These are phyloP conservation scores for Globisporangium iwayamae DNA, from an alignment of 352 stramenopile genomes.

Conservation along the genomic window DNA sequence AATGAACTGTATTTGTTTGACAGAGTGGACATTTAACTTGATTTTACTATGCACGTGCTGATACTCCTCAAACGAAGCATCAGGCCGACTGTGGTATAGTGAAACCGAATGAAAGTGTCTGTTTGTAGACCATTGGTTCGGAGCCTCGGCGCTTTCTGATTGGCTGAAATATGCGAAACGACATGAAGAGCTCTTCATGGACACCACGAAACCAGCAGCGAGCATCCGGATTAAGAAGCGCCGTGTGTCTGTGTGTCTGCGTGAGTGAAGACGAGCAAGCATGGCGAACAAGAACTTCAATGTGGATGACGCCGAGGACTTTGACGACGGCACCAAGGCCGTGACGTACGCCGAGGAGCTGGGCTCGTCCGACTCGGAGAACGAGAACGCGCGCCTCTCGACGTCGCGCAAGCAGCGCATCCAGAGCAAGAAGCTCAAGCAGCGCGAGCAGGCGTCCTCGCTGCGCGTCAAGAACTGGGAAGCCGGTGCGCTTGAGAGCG, in stretches of 20 bases:
- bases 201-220: slow-evolving; percentile 1
- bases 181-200: slow-evolving; percentile 1
- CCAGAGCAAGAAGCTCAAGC: slow-evolving; percentile 29
- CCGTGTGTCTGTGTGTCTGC: background rate
- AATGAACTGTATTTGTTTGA: background rate
- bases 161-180: slow-evolving; percentile 24
- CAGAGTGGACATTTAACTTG: background rate
- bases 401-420: slow-evolving; percentile 60
- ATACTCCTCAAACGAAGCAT: background rate
- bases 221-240: slow-evolving; percentile 2
- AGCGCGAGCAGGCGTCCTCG: slow-evolving; percentile 46
- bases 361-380: slow-evolving; percentile 15
- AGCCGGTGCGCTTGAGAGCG: slow-evolving; percentile 38
- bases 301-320: slow-evolving; percentile 78
- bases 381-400: slow-evolving; percentile 35
- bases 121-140: slow-evolving; percentile 7
- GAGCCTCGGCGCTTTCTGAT: slow-evolving; percentile 20
- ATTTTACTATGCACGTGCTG: background rate
- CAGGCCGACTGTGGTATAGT: background rate
- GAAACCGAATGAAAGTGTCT: background rate
- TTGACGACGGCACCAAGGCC: slow-evolving; percentile 72
- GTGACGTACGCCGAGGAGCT: slow-evolving; percentile 33
- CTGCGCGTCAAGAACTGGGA: slow-evolving; percentile 82
- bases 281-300: slow-evolving; percentile 72
- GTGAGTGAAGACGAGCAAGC: background rate